Evolutionary conservation across 768 basidiomycete species (phyloP).

Genomic region (Calocera viscosa): DNA sequence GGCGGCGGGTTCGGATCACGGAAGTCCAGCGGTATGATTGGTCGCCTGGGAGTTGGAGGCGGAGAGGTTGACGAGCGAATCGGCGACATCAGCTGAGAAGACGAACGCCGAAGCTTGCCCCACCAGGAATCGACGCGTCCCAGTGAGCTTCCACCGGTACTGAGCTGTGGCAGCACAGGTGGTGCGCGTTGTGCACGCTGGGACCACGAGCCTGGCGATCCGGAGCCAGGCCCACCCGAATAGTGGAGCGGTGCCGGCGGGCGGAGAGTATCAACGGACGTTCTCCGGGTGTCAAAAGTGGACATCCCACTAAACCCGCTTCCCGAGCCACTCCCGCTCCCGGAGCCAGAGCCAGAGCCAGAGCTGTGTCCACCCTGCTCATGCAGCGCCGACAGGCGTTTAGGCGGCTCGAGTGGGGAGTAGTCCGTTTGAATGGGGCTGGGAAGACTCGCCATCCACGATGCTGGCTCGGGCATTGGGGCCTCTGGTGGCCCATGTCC

Average conservation of each 20-base stretch:
- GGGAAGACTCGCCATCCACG: too few relatives aligned
- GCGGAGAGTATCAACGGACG: neutral
- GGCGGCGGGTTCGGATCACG: neutral
- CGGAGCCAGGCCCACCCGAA: neutral
- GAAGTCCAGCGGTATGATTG: neutral
- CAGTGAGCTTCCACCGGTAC: neutral
- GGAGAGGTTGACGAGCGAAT: neutral
- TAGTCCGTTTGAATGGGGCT: neutral
- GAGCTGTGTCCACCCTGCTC: neutral
- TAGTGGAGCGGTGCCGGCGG: neutral
- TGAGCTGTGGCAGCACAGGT: neutral
- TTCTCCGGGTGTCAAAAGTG: neutral
- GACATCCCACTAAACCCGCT: neutral
- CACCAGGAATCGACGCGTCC: neutral
- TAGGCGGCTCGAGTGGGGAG: neutral
- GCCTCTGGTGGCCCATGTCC: neutral
- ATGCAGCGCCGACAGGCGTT: neutral
- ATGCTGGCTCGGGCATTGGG: too few relatives aligned
- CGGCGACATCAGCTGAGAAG: neutral
- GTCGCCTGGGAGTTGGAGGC: neutral
- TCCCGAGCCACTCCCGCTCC: neutral
- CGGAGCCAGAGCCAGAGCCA: neutral
- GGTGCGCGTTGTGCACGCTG: neutral
- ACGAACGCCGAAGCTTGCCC: neutral
- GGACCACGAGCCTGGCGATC: neutral